Base-by-base conservation (phyloP, 768 basidiomycete genomes). In the Coprinopsis sp. region DNA sequence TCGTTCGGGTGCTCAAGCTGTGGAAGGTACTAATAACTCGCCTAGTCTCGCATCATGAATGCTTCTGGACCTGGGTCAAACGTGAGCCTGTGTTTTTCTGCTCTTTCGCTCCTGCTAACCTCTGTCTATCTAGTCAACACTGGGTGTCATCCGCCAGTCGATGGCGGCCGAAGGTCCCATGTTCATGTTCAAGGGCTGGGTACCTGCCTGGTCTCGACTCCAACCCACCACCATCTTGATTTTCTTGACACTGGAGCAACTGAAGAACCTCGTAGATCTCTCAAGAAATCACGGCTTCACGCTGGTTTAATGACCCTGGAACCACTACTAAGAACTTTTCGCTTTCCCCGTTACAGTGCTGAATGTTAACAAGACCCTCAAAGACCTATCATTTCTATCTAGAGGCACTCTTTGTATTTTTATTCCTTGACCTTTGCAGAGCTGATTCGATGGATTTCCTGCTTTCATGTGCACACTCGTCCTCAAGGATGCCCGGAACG, bases 161-260 rank as follows among this genome's bases (percentile, higher is more conserved):
- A 68, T 92, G 51, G 72, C 76, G 50, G 81, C 67, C 52, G 90
- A 92, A 55, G 90, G 90, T 12, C 63, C 87, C 3, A 85, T 84
- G 79, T 92, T 91, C 75, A 87, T 92, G 84, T 90, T 92, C 73
- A 90, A 89, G 62, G 90, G 90, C 51, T 92, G 90, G 90, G 64
- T 91, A 7, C 90, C 90, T 0, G 87, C 89, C 10, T 92, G 88
- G 88, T 77, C 79, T 42, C 74, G 90, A 62, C 73, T 92, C 30
- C 87, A 91, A 59, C 90, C 89, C 0, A 91, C 88, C 33, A 92
- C 90, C 3, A 88, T 92, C 52, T 73, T 92, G 30, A 91, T 91
- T 60, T 92, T 91, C 72, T 62, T 91, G 52, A 89, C 85, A 6
- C 71, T 91, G 30, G 89, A 91, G 58, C 87, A 90, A 63, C 62